Conservation (phyloP, 305 asterid genomes). For the Plantago rigida region DNA sequence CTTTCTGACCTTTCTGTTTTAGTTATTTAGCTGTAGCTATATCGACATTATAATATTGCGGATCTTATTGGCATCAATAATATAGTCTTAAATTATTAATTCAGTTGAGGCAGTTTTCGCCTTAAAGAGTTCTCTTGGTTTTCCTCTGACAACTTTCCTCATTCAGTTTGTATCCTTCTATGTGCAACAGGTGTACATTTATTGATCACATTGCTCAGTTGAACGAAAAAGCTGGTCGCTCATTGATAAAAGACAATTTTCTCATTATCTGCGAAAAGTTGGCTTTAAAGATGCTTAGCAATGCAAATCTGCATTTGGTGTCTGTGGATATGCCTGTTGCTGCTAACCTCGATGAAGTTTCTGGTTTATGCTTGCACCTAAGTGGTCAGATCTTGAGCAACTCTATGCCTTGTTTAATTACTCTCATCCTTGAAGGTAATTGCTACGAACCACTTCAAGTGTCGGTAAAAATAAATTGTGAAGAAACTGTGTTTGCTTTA, state of each 20-base stretch:
- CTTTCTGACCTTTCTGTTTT: too few species aligned
- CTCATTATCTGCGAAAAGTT: conserved; percentile 67
- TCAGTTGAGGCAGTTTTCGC: not conserved
- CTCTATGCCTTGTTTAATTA: conserved; percentile 62
- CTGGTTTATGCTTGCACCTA: conserved; percentile 72
- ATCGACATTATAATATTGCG: not conserved
- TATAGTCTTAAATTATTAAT: not conserved
- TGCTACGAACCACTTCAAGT: conserved; percentile 67
- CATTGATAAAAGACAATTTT: conserved; percentile 50
- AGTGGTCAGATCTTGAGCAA: conserved; percentile 80
- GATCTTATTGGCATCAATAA: not conserved
- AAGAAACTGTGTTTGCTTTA: conserved; percentile 86
- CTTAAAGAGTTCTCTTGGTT: conserved; percentile 7
- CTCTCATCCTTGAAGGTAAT: conserved; percentile 64
- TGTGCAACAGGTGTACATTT: conserved; percentile 63
- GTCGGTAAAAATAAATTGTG: conserved; percentile 69
- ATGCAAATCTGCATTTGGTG: conserved; percentile 62
- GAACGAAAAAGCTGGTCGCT: conserved; percentile 38
- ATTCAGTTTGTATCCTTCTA: conserved; percentile 24
- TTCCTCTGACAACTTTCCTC: conserved; percentile 4
- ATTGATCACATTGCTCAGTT: conserved; percentile 55
- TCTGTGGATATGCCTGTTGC: conserved; percentile 91
- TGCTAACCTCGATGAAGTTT: conserved; percentile 59
- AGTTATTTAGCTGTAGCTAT: too few species aligned
- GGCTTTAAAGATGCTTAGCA: conserved; percentile 76